Evolutionary conservation across 345 rosid species (phyloP).

Genomic region (Rhodamnia argentea): DNA sequence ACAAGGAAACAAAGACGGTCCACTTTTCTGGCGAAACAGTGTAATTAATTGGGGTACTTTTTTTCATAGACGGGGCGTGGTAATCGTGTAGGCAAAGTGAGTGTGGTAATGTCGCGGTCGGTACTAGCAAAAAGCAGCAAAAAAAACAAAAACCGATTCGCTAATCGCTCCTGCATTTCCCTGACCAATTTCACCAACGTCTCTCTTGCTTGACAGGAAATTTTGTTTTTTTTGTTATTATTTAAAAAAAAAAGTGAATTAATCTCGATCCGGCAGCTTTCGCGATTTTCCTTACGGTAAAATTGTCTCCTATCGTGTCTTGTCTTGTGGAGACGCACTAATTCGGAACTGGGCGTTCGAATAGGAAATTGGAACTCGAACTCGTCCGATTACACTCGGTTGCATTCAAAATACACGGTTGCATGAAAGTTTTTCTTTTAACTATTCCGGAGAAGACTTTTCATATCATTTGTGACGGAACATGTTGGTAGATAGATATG

Average conservation of each 20-base stretch:
- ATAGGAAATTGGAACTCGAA: neutral
- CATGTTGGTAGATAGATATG: too few relatives aligned
- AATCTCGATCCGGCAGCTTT: neutral
- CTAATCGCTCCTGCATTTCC: neutral
- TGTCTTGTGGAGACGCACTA: neutral
- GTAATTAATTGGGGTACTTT: neutral
- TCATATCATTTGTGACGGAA: too few relatives aligned
- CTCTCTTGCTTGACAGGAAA: neutral
- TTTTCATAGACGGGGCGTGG: neutral
- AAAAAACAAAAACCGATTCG: neutral
- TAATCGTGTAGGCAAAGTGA: neutral
- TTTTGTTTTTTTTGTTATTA: too few relatives aligned
- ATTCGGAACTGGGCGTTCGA: accelerated
- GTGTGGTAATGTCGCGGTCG: neutral
- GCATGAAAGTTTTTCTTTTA: neutral
- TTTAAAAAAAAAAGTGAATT: neutral
- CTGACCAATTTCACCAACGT: neutral
- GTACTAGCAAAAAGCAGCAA: neutral
- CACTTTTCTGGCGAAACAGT: neutral
- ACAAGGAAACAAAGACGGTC: neutral
- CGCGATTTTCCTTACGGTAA: neutral
- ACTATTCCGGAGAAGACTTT: too few relatives aligned
- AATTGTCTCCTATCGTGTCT: accelerated
- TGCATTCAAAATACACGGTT: accelerated
- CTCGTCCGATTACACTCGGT: neutral